Percentiles rank a stretch among this genome's conserved stretches.
Conservation (phyloP, 495 filamentous ascomycete genomes). For the Neurospora sp. region DNA sequence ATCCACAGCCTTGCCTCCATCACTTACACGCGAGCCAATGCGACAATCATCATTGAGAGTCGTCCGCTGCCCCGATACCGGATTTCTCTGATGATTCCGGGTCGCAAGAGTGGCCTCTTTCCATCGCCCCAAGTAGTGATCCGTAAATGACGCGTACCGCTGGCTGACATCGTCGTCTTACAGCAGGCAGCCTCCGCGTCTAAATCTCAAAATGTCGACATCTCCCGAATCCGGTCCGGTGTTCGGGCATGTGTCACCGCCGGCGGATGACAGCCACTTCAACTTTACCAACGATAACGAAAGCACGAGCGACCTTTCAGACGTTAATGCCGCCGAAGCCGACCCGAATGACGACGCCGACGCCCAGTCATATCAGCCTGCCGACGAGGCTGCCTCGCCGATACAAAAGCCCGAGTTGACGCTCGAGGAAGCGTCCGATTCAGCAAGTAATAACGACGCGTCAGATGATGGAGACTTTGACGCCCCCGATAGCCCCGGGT, state of each 20-base stretch:
- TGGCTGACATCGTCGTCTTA: conserved; percentile 36
- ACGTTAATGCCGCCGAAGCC: conserved; percentile 27
- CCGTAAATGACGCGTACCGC: conserved; percentile 11
- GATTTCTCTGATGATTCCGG: conserved; percentile 18
- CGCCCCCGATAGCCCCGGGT: conserved; percentile 52
- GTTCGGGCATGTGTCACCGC: conserved; percentile 30
- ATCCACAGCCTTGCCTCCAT: conserved; percentile 34
- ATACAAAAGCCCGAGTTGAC: conserved; percentile 54
- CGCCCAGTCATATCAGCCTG: conserved; percentile 21
- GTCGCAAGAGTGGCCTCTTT: conserved; percentile 29
- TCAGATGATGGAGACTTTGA: conserved; percentile 76
- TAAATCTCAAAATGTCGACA: conserved; percentile 37
- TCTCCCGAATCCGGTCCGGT: conserved; percentile 35
- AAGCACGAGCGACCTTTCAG: conserved; percentile 40
- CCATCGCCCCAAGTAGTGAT: conserved; percentile 12
- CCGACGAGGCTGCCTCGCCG: conserved; percentile 47
- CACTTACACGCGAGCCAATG: conserved; percentile 32
- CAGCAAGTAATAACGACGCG: conserved; percentile 53
- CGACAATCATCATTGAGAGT: conserved; percentile 32
- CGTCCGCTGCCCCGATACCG: conserved; percentile 7
- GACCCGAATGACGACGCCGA: conserved; percentile 2
- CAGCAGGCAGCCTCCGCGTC: conserved; percentile 32
- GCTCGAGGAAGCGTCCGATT: conserved; percentile 23
- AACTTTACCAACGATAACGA: conserved; percentile 21
- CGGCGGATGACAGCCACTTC: conserved; percentile 16